These are phyloP conservation scores for Lodderomyces jiufengensis DNA, from an alignment of 1,139 yeast genomes.

Conservation along the genomic window DNA sequence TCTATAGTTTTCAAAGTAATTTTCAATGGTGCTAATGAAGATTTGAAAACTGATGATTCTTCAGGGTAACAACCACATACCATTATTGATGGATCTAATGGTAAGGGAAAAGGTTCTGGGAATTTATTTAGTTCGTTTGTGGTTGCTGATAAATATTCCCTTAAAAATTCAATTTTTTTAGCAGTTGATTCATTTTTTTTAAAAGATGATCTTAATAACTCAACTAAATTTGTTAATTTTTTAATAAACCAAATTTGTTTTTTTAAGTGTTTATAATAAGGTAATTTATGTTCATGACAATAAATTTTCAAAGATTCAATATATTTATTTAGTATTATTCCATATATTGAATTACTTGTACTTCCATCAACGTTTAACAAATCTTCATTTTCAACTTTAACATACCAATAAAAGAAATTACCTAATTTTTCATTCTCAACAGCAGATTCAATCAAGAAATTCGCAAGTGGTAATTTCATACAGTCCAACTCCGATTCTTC, in stretches of 20 bases:
- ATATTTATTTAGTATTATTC: conserved; percentile 36
- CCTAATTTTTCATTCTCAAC: conserved; percentile 66
- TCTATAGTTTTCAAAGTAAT: conserved; percentile 65
- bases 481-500: conserved; percentile 12
- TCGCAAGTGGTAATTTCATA: conserved; percentile 62
- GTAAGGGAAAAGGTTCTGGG: conserved; percentile 57
- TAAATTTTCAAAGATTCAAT: conserved; percentile 35
- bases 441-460: conserved; percentile 73
- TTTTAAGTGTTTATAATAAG: conserved; percentile 38
- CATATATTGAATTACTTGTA: conserved; percentile 23
- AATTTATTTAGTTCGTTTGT: conserved; percentile 41
- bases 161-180: conserved; percentile 40
- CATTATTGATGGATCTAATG: conserved; percentile 64
- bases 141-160: conserved; percentile 39
- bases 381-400: conserved; percentile 83
- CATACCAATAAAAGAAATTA: conserved; percentile 86
- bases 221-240: conserved; percentile 40
- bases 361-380: conserved; percentile 25
- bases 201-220: conserved; percentile 36
- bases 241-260: conserved; percentile 46
- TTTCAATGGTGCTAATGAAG: conserved; percentile 84
- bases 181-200: conserved; percentile 43
- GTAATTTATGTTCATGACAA: conserved; percentile 28
- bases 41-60: conserved; percentile 82
- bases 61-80: conserved; percentile 77